Conservation (phyloP, 192 early-diverging fungal genomes). For the Rhizophagus clarus region DNA sequence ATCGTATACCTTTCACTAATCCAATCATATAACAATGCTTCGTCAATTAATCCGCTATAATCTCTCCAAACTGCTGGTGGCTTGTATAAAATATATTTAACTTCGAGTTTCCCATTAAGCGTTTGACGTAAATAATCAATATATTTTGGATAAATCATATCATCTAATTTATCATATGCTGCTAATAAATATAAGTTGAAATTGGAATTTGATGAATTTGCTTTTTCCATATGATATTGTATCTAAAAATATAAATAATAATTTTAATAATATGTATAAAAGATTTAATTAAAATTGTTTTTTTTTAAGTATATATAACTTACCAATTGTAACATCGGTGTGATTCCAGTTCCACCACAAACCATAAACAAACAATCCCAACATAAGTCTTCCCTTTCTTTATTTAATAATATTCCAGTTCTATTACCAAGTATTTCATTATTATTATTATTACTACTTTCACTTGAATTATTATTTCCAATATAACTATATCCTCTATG, state of each 20-base stretch:
- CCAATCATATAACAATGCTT: not conserved
- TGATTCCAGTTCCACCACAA: constrained; percentile 28
- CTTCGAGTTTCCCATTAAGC: not conserved
- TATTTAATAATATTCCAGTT: constrained; percentile 22
- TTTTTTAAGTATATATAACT: not conserved
- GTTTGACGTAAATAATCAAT: not conserved
- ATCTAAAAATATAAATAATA: not conserved
- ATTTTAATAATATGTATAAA: too few species aligned
- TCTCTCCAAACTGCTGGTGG: constrained; percentile 1
- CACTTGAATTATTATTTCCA: not conserved
- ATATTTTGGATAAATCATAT: not conserved
- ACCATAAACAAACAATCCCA: constrained; percentile 33
- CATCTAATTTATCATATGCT: not conserved
- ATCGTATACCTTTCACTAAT: not conserved
- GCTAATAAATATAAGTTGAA: not conserved
- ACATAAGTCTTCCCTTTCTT: constrained; percentile 8
- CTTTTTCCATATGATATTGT: constrained; percentile 9
- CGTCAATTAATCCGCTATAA: not conserved
- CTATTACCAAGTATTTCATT: not conserved
- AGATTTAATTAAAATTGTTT: not conserved
- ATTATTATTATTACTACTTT: not conserved
- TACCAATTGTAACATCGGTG: constrained; percentile 18
- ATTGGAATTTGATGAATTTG: not conserved
- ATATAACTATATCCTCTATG: not conserved
- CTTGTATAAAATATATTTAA: not conserved